phyloP scores from a whole-genome alignment of 1,284 basidiomycete species.

The Ceratobasidium sp. region DNA sequence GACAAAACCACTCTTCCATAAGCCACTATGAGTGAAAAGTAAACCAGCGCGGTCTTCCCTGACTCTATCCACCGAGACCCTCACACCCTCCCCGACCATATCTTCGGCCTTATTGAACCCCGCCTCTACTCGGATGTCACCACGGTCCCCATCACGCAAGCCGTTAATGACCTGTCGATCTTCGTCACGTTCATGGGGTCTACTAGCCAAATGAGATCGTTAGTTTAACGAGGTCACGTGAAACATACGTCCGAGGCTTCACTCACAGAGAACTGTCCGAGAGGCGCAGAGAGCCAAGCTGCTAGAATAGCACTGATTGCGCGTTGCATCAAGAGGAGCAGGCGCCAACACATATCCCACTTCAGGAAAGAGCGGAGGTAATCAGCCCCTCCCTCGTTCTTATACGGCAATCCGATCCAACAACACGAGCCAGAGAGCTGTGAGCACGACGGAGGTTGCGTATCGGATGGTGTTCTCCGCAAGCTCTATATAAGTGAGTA shows the following conservation, averaged over 20 bases:
- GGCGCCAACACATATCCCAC: conserved; percentile 84
- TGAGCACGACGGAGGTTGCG: conserved; percentile 92
- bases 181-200: conserved; percentile 86
- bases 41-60: not conserved
- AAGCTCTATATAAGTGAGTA: conserved; percentile 96
- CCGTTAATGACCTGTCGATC: conserved; percentile 92
- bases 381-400: conserved; percentile 83
- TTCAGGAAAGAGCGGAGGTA: conserved; percentile 93
- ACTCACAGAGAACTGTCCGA: conserved; percentile 91
- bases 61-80: conserved; percentile 51
- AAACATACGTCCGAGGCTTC: conserved; percentile 42
- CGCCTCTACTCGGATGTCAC: conserved; percentile 77
- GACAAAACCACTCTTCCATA: conserved; percentile 85
- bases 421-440: conserved; percentile 29
- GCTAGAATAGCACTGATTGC: conserved; percentile 89
- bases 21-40: conserved; percentile 65
- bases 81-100: too few relatives aligned
- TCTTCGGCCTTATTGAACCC: conserved; percentile 96
- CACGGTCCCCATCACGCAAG: conserved; percentile 86
- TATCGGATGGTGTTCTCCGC: conserved; percentile 95
- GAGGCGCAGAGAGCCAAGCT: conserved; percentile 87
- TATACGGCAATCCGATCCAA: not conserved
- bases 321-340: conserved; percentile 89
- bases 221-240: not conserved
- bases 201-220: conserved; percentile 82